Evolutionary conservation across 148 eudicot species (phyloP).

Genomic region (Gaultheria prostrata): DNA sequence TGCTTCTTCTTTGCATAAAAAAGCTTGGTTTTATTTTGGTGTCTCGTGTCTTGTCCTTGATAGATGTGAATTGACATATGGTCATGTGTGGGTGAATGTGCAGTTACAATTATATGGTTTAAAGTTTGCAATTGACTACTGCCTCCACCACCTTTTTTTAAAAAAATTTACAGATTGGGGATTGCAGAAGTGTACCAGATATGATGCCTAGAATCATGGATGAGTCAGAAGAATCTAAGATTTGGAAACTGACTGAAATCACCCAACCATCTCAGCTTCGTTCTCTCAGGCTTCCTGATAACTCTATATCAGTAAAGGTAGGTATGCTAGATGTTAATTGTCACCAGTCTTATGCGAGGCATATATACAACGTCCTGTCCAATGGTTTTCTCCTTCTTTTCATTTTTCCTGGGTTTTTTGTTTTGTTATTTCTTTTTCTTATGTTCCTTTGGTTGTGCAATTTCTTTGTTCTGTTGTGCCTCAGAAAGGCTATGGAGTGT

Average conservation of each 20-base stretch:
- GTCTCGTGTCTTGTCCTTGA: no score
- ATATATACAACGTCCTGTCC: background rate
- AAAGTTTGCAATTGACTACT: no score
- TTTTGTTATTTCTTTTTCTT: background rate
- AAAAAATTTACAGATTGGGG: no score
- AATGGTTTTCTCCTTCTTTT: background rate
- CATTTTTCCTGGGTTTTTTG: background rate
- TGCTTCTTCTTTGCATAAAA: no score
- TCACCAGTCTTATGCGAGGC: background rate
- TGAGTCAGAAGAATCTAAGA: constrained; percentile 36
- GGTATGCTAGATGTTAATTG: constrained; percentile 1
- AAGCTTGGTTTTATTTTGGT: no score
- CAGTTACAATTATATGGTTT: no score
- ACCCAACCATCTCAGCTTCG: constrained; percentile 46
- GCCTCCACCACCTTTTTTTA: no score
- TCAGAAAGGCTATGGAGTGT: background rate
- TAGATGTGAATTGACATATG: no score
- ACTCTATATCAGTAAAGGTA: constrained; percentile 39
- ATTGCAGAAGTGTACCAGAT: constrained; percentile 30
- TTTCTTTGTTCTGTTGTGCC: background rate
- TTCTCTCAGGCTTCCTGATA: constrained; percentile 59
- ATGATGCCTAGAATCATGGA: constrained; percentile 33
- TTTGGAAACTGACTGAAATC: constrained; percentile 54
- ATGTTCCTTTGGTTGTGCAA: background rate
- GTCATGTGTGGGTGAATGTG: no score